Percentiles rank a stretch among this genome's conserved stretches.
Evolutionary conservation across 805 yeast species (phyloP).

Genomic region (Saturnispora saitoi): DNA sequence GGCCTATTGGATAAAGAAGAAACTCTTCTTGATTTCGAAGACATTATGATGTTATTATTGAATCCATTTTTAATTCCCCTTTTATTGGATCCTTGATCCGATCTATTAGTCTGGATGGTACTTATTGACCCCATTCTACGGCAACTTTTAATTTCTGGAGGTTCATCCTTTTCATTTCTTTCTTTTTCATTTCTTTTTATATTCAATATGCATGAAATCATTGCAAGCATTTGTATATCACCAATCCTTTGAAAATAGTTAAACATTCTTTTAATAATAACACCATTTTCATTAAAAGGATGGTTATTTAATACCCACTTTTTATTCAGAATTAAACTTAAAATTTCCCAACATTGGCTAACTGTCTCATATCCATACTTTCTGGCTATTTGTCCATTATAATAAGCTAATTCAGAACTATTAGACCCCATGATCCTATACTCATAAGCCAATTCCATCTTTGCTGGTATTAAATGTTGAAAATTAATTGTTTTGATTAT

Average conservation of each 20-base stretch:
- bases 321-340: slow-evolving; percentile 18
- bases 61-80: not conserved
- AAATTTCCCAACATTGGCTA: slow-evolving; percentile 66
- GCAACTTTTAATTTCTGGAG: not conserved
- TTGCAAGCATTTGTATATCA: slow-evolving; percentile 84
- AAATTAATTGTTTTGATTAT: slow-evolving; percentile 60
- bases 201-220: slow-evolving; percentile 43
- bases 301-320: slow-evolving; percentile 28
- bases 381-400: slow-evolving; percentile 65
- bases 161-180: not conserved
- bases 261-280: slow-evolving; percentile 44
- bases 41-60: not conserved
- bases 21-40: not conserved
- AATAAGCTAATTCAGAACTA: slow-evolving; percentile 33
- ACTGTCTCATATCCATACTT: slow-evolving; percentile 53
- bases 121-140: not conserved
- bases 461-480: slow-evolving; percentile 63
- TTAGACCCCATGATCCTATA: slow-evolving; percentile 53
- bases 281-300: slow-evolving; percentile 46
- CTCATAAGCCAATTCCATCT: slow-evolving; percentile 58
- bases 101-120: not conserved
- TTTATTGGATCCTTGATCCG: not conserved
- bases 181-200: not conserved
- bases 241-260: slow-evolving; percentile 52
- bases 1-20: not conserved